Conservation (phyloP, 2,329 filamentous ascomycete genomes). For the Neofusicoccum laricinum region DNA sequence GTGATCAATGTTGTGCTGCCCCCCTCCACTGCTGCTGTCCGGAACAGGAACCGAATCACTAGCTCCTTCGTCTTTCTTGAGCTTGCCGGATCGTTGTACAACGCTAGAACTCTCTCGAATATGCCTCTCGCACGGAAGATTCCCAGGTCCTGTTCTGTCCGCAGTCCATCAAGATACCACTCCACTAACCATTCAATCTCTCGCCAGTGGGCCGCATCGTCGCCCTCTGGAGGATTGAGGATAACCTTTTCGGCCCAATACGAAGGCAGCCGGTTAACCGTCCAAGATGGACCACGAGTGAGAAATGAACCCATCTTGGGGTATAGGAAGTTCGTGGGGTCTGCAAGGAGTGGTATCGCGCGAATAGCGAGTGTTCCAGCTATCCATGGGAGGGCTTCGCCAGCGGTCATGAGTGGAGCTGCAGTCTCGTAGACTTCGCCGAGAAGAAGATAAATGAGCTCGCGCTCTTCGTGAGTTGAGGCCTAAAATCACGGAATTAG, state of each 20-base stretch:
- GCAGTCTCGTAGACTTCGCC: slow-evolving; percentile 77
- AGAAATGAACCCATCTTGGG: slow-evolving; percentile 83
- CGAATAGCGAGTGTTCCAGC: slow-evolving; percentile 73
- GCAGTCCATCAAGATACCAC: slow-evolving; percentile 67
- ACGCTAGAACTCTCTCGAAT: slow-evolving; percentile 71
- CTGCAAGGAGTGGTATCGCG: slow-evolving; percentile 66
- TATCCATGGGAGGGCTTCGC: slow-evolving; percentile 66
- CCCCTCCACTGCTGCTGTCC: slow-evolving; percentile 64
- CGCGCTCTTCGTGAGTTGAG: slow-evolving; percentile 25
- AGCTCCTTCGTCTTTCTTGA: slow-evolving; percentile 59
- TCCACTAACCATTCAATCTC: slow-evolving; percentile 73
- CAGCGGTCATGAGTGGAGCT: slow-evolving; percentile 48
- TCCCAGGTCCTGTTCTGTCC: slow-evolving; percentile 57
- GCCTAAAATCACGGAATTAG: background rate
- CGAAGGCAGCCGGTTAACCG: slow-evolving; percentile 52
- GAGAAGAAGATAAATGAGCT: slow-evolving; percentile 75
- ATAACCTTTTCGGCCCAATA: slow-evolving; percentile 69
- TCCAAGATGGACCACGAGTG: slow-evolving; percentile 74
- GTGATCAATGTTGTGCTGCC: slow-evolving; percentile 81
- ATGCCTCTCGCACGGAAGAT: slow-evolving; percentile 61
- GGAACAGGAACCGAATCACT: slow-evolving; percentile 61
- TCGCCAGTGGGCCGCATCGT: slow-evolving; percentile 70
- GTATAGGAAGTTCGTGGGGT: slow-evolving; percentile 80
- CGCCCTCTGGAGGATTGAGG: slow-evolving; percentile 68
- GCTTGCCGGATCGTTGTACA: slow-evolving; percentile 67